Base-by-base conservation (phyloP, 768 basidiomycete genomes). In the Leccinum fibrillosum region DNA sequence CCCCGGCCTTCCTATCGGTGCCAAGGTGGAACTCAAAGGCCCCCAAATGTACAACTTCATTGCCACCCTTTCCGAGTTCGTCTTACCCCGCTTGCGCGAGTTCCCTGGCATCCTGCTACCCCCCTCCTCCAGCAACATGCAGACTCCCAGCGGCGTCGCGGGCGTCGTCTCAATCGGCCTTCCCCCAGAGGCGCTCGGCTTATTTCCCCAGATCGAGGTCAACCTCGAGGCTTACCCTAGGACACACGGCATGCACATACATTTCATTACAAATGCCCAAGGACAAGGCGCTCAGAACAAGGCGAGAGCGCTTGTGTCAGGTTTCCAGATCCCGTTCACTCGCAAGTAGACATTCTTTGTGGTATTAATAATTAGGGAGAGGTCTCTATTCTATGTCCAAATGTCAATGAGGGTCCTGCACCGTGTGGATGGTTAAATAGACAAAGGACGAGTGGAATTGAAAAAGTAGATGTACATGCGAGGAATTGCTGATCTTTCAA, bases 121-220 rank as follows among this genome's bases (percentile, higher is more conserved):
- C n/a, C 82, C 87, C 5, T 77, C 86, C 12, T 86, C 86, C 1
- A 79, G 83, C n/a, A 86, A 82, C 37, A 76, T 82, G 44, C 83
- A 87, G 61, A 89, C 86, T 1, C 87, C 92, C 1, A 86, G 84
- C 55, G 85, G 87, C 1, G 90, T 92, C 2, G 82, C 89, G 0
- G 95, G 97, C 52, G 92, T 96, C 19, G 90, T 98, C 52, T 85
- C 87, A 3, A 88, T 98, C 65, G 96, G 96, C 50, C 79, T 99
- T 3, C 85, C 89, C 0, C 86, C 92, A 1, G 74, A 78, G 4
- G 93, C 95, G 1, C 88, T 99, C 82, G 86, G 82, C 7, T 81
- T 95, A 65, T 99, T 98, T 79, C 96, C 96, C 1, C 92, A 96
- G 75, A 89, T 98, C 56, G 96, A 98, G 76, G 88, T 94, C 72